These are phyloP conservation scores for Linaria vulgaris DNA, from an alignment of 257 asterid genomes.

Conservation along the genomic window DNA sequence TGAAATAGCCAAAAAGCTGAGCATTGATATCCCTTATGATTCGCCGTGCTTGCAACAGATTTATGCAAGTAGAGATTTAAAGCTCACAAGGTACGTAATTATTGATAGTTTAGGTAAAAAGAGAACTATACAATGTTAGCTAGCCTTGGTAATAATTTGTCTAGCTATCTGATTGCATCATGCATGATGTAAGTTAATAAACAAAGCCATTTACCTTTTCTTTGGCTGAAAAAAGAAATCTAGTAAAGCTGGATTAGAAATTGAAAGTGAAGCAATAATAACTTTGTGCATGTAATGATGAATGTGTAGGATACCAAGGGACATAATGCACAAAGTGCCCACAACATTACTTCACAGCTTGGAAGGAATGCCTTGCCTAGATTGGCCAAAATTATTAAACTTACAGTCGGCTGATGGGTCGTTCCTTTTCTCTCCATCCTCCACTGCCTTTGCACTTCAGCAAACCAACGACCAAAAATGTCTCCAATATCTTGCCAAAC, in stretches of 20 bases:
- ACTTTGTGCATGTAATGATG: not conserved
- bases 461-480: constrained; percentile 38
- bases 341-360: constrained; percentile 42
- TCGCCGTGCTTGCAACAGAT: constrained; percentile 55
- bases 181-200: not conserved
- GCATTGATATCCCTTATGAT: constrained; percentile 56
- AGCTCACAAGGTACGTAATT: constrained; percentile 58
- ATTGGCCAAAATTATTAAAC: constrained; percentile 46
- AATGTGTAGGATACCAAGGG: constrained; percentile 37
- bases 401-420: constrained; percentile 42
- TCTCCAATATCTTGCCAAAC: constrained; percentile 24
- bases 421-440: constrained; percentile 39
- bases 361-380: constrained; percentile 42
- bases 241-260: not conserved
- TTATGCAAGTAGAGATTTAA: constrained; percentile 50
- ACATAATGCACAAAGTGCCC: constrained; percentile 36
- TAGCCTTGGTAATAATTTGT: not conserved
- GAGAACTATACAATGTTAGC: too few relatives aligned
- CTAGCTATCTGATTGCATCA: not conserved
- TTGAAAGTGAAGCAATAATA: not conserved
- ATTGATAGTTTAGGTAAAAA: too few relatives aligned
- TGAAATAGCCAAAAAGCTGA: constrained; percentile 54
- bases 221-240: not conserved
- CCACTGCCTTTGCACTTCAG: constrained; percentile 45
- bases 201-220: constrained; percentile 10